Conservation (phyloP, 2,329 filamentous ascomycete species). For the Fusarium fracticaudum region DNA sequence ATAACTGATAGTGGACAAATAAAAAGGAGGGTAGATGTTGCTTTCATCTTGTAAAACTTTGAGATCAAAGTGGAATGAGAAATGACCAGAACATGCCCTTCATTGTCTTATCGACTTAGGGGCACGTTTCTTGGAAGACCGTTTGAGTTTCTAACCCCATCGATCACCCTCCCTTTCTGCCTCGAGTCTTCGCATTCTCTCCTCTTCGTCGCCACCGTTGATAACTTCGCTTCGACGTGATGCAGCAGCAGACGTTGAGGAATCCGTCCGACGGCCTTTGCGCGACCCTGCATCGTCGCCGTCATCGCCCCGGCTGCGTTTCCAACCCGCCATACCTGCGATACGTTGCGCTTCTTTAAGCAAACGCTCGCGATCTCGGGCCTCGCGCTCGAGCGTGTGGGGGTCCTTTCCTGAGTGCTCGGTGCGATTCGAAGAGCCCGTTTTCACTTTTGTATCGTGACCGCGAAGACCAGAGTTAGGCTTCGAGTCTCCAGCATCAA, state of each 20-base stretch:
- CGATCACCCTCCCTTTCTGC: conserved; percentile 66
- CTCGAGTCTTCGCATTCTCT: conserved; percentile 65
- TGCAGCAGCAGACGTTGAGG: conserved; percentile 31
- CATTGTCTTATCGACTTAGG: conserved; percentile 8
- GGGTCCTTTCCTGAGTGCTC: conserved; percentile 46
- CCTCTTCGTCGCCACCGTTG: conserved; percentile 60
- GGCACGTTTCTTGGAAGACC: conserved; percentile 5
- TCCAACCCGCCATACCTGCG: conserved; percentile 61
- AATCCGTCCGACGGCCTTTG: conserved; percentile 51
- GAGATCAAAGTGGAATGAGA: not conserved
- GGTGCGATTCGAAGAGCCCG: conserved; percentile 45
- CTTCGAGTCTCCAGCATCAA: conserved; percentile 47
- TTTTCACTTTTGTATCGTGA: conserved; percentile 55
- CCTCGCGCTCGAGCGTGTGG: conserved; percentile 77
- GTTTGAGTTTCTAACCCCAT: conserved; percentile 51
- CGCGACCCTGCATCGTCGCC: conserved; percentile 53
- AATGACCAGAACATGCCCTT: not conserved
- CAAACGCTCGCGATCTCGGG: conserved; percentile 71
- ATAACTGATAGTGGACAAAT: conserved; percentile 10
- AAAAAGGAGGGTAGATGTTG: conserved; percentile 2
- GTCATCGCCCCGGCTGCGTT: conserved; percentile 60
- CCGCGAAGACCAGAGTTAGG: conserved; percentile 53
- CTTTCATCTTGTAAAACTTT: not conserved
- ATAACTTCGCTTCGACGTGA: conserved; percentile 59
- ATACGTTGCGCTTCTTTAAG: conserved; percentile 75